Evolutionary conservation across 1,284 basidiomycete species (phyloP), one percentile per base, ranked within the genome.

Genomic region (Pseudomicrostroma phylloplanum): DNA sequence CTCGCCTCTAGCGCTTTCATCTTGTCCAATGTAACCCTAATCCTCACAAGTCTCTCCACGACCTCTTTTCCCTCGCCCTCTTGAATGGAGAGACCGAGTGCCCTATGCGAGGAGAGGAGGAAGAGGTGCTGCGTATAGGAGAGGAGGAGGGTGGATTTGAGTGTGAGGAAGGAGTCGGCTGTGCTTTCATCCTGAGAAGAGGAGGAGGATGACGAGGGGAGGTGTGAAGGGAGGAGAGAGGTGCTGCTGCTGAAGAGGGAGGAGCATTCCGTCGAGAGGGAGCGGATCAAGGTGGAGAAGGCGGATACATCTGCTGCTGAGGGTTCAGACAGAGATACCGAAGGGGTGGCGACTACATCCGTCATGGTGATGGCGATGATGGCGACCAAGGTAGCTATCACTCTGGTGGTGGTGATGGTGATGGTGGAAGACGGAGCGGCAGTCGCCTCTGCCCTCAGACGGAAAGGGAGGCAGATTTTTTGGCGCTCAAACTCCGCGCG

Each of bases 71-170:
- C 68, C 2, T 59, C 41, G 3, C 56, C 9, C 15, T 59, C 49
- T 9, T 53, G 56, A 6, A 77, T 63, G 8, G 69, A 68, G 30
- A 67, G 57, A n/a, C 72, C 71, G 0, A 67, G 65, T 4, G 74
- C 59, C 42, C 69, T 68, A 48, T 63, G 65, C 23, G 71, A 63
- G 41, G 66, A 66, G 25, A 77, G 61, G 19, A 96, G 84, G 21
- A 87, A 84, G 49, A 97, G 83, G 17, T 92, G 88, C 61, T 94
- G 92, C 8, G 96, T 82, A 77, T 96, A 96, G 1, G 88, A 88
- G 12, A 97, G 81, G 68, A 96, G 84, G 13, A 90, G 80, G 62
- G 93, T 86, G 69, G 93, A 89, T 80, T 96, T 94, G 61, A 93
- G 81, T 2, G 90, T 89, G 17, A 98, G 83, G 1, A 98, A 83